Percentiles rank a stretch among this genome's conserved stretches.
Evolutionary conservation across 352 stramenopile genomes (phyloP).

Genomic region (Pilasporangium apinafurcum): DNA sequence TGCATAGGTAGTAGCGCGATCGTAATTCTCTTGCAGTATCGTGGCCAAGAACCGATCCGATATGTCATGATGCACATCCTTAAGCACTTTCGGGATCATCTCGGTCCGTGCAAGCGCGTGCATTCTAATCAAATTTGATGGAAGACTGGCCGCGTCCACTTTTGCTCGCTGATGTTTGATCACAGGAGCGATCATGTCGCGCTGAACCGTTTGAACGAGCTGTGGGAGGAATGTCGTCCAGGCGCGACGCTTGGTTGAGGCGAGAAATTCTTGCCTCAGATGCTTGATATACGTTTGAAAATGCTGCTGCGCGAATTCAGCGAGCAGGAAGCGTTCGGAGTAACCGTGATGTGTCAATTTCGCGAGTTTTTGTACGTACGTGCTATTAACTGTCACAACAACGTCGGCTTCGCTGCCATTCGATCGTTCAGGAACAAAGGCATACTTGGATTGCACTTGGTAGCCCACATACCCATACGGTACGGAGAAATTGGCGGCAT

Average conservation of each 20-base stretch:
- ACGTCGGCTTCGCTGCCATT: constrained; percentile 50
- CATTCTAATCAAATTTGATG: constrained; percentile 37
- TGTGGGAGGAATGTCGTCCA: constrained; percentile 35
- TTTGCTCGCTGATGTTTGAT: constrained; percentile 33
- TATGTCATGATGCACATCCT: constrained; percentile 56
- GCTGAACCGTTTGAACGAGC: constrained; percentile 18
- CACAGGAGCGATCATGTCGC: constrained; percentile 29
- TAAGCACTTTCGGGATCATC: constrained; percentile 52
- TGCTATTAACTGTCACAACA: constrained; percentile 49
- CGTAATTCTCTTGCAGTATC: constrained; percentile 23
- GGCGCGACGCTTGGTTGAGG: constrained; percentile 45
- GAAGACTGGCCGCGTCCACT: constrained; percentile 37
- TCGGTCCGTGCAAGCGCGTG: constrained; percentile 41
- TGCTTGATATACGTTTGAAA: constrained; percentile 31
- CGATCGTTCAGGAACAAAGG: constrained; percentile 42
- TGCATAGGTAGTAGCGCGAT: constrained; percentile 14
- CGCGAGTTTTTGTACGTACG: constrained; percentile 45
- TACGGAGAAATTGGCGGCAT: neutral
- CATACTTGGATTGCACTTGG: constrained; percentile 29
- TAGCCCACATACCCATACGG: constrained; percentile 45
- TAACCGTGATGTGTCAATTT: constrained; percentile 35
- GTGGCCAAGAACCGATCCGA: constrained; percentile 41
- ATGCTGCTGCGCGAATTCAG: constrained; percentile 52
- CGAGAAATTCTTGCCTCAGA: constrained; percentile 42
- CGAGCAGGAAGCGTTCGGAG: constrained; percentile 51